These are phyloP conservation scores for Aureobasidium sp. DNA, from an alignment of 2,329 filamentous ascomycete species.

Conservation along the genomic window DNA sequence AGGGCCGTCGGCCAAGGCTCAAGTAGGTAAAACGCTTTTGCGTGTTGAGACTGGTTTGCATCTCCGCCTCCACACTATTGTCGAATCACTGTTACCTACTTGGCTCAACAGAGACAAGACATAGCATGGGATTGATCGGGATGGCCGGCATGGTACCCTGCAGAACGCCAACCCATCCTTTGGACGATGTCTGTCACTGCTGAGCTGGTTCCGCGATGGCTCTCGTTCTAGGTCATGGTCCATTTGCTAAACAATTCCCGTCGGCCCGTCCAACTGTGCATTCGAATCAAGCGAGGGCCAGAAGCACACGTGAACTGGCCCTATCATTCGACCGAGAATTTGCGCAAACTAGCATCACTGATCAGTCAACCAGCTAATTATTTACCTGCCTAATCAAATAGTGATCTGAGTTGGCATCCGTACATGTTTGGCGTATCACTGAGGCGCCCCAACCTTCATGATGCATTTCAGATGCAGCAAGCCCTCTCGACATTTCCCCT, in stretches of 20 bases:
- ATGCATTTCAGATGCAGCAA: no score
- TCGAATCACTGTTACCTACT: background rate
- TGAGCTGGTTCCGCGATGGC: background rate
- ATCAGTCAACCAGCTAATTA: no score
- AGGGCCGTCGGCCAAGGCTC: background rate
- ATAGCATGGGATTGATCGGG: background rate
- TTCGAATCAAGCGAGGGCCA: background rate
- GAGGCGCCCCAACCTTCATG: no score
- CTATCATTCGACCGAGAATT: background rate
- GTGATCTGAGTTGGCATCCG: no score
- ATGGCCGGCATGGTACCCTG: background rate
- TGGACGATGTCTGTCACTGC: background rate
- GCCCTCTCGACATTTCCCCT: no score
- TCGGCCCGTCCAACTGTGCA: background rate
- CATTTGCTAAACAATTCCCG: background rate
- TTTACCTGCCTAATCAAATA: no score
- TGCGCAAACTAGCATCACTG: background rate
- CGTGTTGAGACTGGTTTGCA: background rate
- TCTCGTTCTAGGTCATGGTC: background rate
- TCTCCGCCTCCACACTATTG: background rate
- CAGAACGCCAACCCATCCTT: background rate
- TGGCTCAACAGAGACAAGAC: background rate
- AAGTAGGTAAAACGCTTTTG: background rate
- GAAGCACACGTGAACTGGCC: background rate
- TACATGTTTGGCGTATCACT: no score